Base-by-base conservation (phyloP, 2,329 filamentous ascomycete genomes). In the Aaosphaeria pasadenensis region DNA sequence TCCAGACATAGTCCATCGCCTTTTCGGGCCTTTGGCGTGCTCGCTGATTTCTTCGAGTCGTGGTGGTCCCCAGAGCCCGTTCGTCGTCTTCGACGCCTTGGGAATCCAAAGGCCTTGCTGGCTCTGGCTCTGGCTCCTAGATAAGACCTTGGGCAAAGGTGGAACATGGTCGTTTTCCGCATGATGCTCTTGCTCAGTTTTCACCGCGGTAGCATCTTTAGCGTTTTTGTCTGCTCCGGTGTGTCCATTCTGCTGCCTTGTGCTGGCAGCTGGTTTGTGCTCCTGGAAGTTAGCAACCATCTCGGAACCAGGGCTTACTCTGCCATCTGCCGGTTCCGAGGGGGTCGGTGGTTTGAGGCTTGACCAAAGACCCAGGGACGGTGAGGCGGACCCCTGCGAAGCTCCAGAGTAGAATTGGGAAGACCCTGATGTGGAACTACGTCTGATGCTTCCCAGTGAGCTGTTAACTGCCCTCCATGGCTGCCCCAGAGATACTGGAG, bases 41-140 rank as follows among this genome's bases (percentile, higher is more conserved):
- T 67, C 66, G 30, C 65, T 65, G n/a, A 67, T 57, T 31, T 65
- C 64, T 49, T 56, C 59, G 53, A 52, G 59, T 58, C 55, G 55
- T 11, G 68, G 65, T n/a, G 64, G 66, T 0, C 74, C 74, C 74
- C 74, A 77, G 5, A 77, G 69, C 1, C 72, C 72, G 39, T 70
- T 51, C 6, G 60, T 52, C 58, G 60, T 46, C 5, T 49, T 43
- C 29, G 51, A 44, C 4, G 51, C 42, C 42, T 66, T 57, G 11
- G 55, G 56, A 5, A 52, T 58, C 64, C 64, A 67, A 5, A 68
- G 56, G 11, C 60, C 59, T 13, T 42, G 28, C 42, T 31, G 1
- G 43, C 47, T 5, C 31, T 49, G 52, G 29, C 49, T 58, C 30
- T 47, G 47, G 13, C 50, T 58, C n/a, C 53, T 56, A 7, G 50